These are phyloP conservation scores for Chiua virens DNA, from an alignment of 768 basidiomycete genomes.

Conservation along the genomic window DNA sequence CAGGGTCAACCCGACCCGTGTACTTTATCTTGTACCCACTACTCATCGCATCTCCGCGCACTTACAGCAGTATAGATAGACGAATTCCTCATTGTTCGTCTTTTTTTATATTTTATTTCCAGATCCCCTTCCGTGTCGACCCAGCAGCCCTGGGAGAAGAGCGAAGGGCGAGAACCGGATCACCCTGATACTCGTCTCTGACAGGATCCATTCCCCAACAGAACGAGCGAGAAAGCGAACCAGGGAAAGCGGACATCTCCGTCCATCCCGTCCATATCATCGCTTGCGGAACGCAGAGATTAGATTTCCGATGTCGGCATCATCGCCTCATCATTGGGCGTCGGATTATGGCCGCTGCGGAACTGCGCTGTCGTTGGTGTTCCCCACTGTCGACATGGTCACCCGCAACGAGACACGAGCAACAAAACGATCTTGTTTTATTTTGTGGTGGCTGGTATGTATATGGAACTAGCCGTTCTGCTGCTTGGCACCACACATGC, in stretches of 20 bases:
- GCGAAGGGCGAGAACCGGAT: slow-evolving; percentile 1
- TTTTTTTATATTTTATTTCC: slow-evolving; percentile 2
- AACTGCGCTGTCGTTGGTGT: too few species aligned
- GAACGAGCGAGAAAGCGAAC: background rate
- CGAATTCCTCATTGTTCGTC: background rate
- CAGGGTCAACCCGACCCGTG: slow-evolving; percentile 16
- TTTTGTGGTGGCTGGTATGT: too few species aligned
- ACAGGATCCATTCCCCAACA: background rate
- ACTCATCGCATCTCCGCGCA: slow-evolving; percentile 13
- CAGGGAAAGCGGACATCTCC: slow-evolving; percentile 7
- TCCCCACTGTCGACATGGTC: too few species aligned
- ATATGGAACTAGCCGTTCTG: too few species aligned
- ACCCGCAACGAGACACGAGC: too few species aligned
- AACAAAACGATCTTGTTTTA: too few species aligned
- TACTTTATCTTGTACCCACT: slow-evolving; percentile 3
- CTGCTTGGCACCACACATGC: too few species aligned
- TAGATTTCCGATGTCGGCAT: too few species aligned
- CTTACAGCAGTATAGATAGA: slow-evolving; percentile 11
- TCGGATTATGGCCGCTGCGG: too few species aligned
- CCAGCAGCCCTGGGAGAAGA: background rate
- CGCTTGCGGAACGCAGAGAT: too few species aligned
- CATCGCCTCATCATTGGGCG: too few species aligned
- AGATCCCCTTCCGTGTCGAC: slow-evolving; percentile 10
- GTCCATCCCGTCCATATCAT: background rate
- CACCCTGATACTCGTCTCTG: background rate